Base-by-base conservation (phyloP, 1,284 basidiomycete species). In the Ceratobasidium sp. region DNA sequence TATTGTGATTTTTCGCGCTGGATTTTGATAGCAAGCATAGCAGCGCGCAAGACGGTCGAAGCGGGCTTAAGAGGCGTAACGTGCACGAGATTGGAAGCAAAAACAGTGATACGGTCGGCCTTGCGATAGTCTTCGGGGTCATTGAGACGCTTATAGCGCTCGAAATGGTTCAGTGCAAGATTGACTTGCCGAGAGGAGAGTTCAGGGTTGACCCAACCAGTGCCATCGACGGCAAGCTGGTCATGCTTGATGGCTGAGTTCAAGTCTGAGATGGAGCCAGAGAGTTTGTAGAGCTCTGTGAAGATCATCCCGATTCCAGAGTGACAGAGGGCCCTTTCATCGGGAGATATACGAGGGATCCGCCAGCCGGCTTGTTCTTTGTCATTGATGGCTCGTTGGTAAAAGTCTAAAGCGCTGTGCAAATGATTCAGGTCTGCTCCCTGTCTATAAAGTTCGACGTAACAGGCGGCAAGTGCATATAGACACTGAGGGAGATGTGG, bases 391-490 rank as follows among this genome's bases (percentile, higher is more conserved):
- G 55, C 35, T n/a, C 6, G 28, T 21, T 58, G 23, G 55, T 58
- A 58, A 7, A 58, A 30, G 2, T 7, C 9, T n/a, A 58, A 41
- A 14, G 55, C 55, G 7, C 4, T 30, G 4, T 58, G 23, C 18
- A 58, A 16, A n/a, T 26, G 2, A 3, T 30, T 7, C 32, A 16
- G 6, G 30, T 41, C 35, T 2, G 30, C 55, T 4, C 16, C 30
- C 7, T 58, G 35, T 5, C 14, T 13, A 21, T 58, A 58, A 23
- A 9, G 7, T 21, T 18, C 23, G n/a, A 58, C 18, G 13, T 58
- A 21, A 58, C 55, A 58, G 26, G 23, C 26, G 7, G 28, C 55
- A 11, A 58, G 35, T 58, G 35, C 35, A 41, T n/a, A 58, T 58
- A 49, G 23, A 28, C 13, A 35, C 21, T 32, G 55, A 30, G 55